Evolutionary conservation across 805 yeast genomes (phyloP).

Genomic region (Saturnispora halmiae): DNA sequence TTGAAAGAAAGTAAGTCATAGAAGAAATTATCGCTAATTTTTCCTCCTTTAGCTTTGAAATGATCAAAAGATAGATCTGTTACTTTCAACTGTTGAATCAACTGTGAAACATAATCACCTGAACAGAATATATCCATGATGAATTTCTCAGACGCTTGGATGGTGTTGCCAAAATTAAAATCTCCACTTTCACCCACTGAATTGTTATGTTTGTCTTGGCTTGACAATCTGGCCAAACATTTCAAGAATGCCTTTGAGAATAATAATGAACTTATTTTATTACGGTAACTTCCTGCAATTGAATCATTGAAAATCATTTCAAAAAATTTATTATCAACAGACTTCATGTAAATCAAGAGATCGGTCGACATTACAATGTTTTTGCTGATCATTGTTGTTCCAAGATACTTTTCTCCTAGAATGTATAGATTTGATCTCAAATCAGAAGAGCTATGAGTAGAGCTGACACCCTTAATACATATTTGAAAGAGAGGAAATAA

Average conservation of each 20-base stretch:
- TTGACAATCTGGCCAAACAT: constrained; percentile 33
- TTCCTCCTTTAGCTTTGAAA: constrained; percentile 36
- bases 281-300: constrained; percentile 65
- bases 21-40: too few species aligned
- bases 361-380: constrained; percentile 33
- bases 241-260: constrained; percentile 45
- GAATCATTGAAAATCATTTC: constrained; percentile 69
- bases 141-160: constrained; percentile 43
- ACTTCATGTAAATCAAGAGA: constrained; percentile 44
- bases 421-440: constrained; percentile 76
- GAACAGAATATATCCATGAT: constrained; percentile 53
- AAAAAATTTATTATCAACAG: constrained; percentile 51
- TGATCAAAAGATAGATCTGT: constrained; percentile 52
- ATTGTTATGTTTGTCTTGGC: not conserved
- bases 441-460: constrained; percentile 56
- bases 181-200: not conserved
- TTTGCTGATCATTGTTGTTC: constrained; percentile 37
- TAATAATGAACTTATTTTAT: constrained; percentile 67
- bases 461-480: constrained; percentile 61
- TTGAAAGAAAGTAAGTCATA: constrained; percentile 75
- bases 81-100: constrained; percentile 59
- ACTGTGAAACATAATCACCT: constrained; percentile 54
- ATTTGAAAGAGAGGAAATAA: constrained; percentile 64
- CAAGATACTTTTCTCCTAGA: constrained; percentile 56
- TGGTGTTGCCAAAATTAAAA: constrained; percentile 31